Conservation (phyloP, 179 eudicot species). For the Camellia oleifera region DNA sequence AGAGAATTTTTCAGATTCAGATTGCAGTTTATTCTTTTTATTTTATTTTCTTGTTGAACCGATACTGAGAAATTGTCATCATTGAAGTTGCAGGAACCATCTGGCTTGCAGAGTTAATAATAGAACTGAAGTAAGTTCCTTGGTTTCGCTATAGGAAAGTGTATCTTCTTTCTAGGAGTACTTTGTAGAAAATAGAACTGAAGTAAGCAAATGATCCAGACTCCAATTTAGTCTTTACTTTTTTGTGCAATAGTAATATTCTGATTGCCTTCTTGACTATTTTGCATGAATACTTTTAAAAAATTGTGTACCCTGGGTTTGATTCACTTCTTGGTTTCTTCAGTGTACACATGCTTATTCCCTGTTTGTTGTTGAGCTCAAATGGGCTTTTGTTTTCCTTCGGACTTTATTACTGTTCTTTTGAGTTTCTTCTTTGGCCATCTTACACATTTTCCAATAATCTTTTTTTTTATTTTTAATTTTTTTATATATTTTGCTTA, state of each 20-base stretch:
- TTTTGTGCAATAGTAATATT: too few species aligned
- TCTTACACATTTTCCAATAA: background rate
- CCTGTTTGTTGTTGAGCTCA: background rate
- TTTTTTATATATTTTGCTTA: background rate
- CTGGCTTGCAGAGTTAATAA: constrained; percentile 32
- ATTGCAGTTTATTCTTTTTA: background rate
- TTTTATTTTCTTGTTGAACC: too few species aligned
- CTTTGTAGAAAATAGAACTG: background rate
- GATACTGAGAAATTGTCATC: constrained; percentile 3
- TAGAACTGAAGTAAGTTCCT: constrained; percentile 59
- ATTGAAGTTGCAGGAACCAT: constrained; percentile 39
- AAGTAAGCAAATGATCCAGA: too few species aligned
- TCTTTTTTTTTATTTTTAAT: background rate
- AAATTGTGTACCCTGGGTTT: background rate
- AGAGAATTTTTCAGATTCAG: background rate
- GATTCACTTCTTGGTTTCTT: background rate
- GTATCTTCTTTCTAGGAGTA: background rate
- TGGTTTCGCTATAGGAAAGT: background rate
- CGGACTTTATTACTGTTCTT: background rate
- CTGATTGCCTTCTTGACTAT: background rate
- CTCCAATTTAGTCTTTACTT: too few species aligned
- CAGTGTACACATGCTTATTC: background rate
- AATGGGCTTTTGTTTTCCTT: background rate
- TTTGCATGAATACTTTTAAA: background rate
- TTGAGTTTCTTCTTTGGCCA: background rate